Evolutionary conservation across 2,329 filamentous ascomycete genomes (phyloP), one percentile per base, ranked within the genome.

Genomic region (Beauveria sp.): DNA sequence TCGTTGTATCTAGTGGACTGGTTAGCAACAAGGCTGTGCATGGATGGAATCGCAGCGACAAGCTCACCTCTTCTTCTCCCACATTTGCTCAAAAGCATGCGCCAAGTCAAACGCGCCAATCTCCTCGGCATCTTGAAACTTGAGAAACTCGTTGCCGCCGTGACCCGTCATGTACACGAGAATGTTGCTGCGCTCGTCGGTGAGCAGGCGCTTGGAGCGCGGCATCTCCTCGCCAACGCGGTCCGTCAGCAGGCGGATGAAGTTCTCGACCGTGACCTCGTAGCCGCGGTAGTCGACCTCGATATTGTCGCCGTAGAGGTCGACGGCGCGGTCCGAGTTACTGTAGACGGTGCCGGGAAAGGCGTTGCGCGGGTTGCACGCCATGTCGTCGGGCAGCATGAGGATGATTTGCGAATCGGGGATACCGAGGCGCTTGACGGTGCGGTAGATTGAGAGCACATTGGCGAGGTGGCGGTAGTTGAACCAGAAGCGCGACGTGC

Each of bases 301-400:
- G 70, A 99, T 98, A 73, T 97, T 97, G 79, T 98, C 93, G 64
- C 96, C 95, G 74, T 99, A 99, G 5, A 99, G 81, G 71, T 99
- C 95, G 54, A 99, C 88, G 9, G 91, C 92, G 66, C 95, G 90
- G 74, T 97, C 93, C 43, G 95, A 93, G 72, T 99, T 98, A 77
- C 95, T 97, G 82, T 98, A 99, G 34, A 99, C 95, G 58, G 93
- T 97, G 58, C 95, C 95, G 0, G 95, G 93, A 74, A 99, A 99
- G 55, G 93, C 92, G 74, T 99, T 99, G 70, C 95, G 91, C 38
- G 95, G 95, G 77, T 99, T 99, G 81, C 95, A 99, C 45, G 95
- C 95, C 91, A 99, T 98, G 78, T 99, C 95, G 74, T 99, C 95
- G 24, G 95, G 95, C n/a, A 99, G 86, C 93, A 99, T 98, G 67